phyloP scores from a whole-genome alignment of 2,329 filamentous ascomycete genomes.

The Coleophoma crateriformis region DNA sequence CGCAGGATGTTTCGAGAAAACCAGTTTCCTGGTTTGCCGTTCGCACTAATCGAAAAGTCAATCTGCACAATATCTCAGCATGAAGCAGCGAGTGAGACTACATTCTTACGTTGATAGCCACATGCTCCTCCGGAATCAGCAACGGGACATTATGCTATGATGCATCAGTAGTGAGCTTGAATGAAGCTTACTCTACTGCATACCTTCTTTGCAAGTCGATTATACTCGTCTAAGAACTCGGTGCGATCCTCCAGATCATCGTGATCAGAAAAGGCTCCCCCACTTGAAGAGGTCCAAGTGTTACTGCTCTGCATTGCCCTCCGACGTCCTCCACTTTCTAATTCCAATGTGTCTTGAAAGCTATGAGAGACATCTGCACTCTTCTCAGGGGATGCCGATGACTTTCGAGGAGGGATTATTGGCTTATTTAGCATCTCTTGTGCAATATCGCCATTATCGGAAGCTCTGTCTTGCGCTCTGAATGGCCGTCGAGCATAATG shows the following conservation, averaged over 20 bases:
- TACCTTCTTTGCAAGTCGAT: slow-evolving; percentile 54
- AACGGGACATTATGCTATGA: slow-evolving; percentile 44
- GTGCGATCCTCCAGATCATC: slow-evolving; percentile 44
- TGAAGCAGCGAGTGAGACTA: not conserved
- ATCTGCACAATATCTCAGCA: not conserved
- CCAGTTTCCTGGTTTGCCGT: slow-evolving; percentile 29
- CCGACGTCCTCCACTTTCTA: slow-evolving; percentile 4
- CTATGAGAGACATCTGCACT: not conserved
- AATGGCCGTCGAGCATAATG: slow-evolving; percentile 9
- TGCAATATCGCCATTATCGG: slow-evolving; percentile 18
- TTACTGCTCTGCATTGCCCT: slow-evolving; percentile 31
- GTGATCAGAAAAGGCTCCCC: slow-evolving; percentile 40
- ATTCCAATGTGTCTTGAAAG: not conserved
- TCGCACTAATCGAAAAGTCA: slow-evolving; percentile 9
- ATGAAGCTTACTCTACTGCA: not conserved
- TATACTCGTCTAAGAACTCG: slow-evolving; percentile 51
- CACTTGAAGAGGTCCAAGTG: slow-evolving; percentile 54
- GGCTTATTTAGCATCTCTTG: slow-evolving; percentile 15
- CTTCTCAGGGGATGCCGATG: slow-evolving; percentile 5
- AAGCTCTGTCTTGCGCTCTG: slow-evolving; percentile 4
- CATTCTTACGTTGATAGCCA: slow-evolving; percentile 12
- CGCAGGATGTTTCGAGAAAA: slow-evolving; percentile 30
- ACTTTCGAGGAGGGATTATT: slow-evolving; percentile 11
- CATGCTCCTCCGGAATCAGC: slow-evolving; percentile 18
- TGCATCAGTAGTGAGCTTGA: too few species aligned